Conservation (phyloP, 1,284 basidiomycete genomes). For the Ustanciosporium gigantosporum region DNA sequence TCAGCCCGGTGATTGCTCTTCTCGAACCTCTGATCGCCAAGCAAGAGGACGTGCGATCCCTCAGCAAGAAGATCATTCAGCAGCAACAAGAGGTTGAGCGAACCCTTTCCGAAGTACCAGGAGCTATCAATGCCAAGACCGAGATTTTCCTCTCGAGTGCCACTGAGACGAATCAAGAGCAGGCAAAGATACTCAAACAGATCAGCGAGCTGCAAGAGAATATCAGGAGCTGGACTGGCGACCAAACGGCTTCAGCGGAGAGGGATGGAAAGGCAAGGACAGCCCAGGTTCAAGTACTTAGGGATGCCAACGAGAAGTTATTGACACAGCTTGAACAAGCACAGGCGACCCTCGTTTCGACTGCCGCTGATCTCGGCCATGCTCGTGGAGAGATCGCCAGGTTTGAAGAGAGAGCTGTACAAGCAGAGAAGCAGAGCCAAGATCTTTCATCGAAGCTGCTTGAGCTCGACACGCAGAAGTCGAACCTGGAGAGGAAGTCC, state of each 20-base stretch:
- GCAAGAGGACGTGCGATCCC: conserved; percentile 34
- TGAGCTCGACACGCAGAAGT: background rate
- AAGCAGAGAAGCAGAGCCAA: background rate
- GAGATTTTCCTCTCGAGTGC: conserved; percentile 43
- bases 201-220: conserved; percentile 7
- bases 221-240: background rate
- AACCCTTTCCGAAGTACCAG: conserved; percentile 37
- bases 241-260: conserved; percentile 3
- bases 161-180: conserved; percentile 5
- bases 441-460: background rate
- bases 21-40: conserved; percentile 48
- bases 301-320: conserved; percentile 2
- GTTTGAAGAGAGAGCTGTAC: conserved; percentile 8
- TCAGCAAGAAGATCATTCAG: conserved; percentile 36
- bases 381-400: conserved; percentile 9
- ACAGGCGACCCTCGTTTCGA: conserved; percentile 6
- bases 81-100: conserved; percentile 45
- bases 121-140: conserved; percentile 50
- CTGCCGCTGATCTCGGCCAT: conserved; percentile 9
- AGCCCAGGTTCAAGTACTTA: conserved; percentile 1
- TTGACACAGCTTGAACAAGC: conserved; percentile 1
- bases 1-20: conserved; percentile 47
- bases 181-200: conserved; percentile 5
- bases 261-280: conserved; percentile 1
- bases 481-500: background rate